These are phyloP conservation scores for Apiospora rasikravindrae DNA, from an alignment of 2,329 filamentous ascomycete species.

Conservation along the genomic window DNA sequence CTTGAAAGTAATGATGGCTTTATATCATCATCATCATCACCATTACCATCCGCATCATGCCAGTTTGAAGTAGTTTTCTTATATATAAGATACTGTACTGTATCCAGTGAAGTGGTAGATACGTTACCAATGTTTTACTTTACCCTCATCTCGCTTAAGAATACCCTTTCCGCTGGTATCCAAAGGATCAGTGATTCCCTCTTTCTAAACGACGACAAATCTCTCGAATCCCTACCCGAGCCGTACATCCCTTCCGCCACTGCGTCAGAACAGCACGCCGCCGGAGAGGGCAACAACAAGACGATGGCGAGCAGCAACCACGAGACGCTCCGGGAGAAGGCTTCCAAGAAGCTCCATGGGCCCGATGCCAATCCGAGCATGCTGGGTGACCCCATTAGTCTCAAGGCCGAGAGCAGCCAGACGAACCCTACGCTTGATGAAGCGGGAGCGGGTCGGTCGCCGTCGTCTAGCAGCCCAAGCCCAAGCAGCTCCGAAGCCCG, in stretches of 20 bases:
- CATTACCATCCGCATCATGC: neutral
- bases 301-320: conserved; percentile 27
- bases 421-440: conserved; percentile 36
- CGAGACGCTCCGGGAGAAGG: conserved; percentile 37
- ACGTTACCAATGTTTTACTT: conserved; percentile 23
- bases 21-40: neutral
- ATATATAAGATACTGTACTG: neutral
- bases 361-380: conserved; percentile 42
- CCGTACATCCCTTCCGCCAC: conserved; percentile 20
- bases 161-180: neutral
- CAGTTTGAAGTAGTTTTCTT: neutral
- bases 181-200: conserved; percentile 2
- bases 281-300: conserved; percentile 42
- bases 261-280: neutral
- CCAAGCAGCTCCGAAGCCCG: neutral
- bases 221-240: conserved; percentile 23
- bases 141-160: conserved; percentile 9
- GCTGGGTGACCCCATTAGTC: conserved; percentile 45
- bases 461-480: conserved; percentile 14
- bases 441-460: conserved; percentile 25
- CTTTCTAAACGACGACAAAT: conserved; percentile 19
- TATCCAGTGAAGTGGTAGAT: neutral
- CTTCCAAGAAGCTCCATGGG: conserved; percentile 36
- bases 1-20: neutral
- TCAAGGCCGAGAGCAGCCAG: conserved; percentile 45